A percentile compares a stretch with the other conserved stretches of the same genome.
These are phyloP conservation scores for Thuidium tamariscinum DNA, from an alignment of 225 moss, liverwort and hornwort genomes.

Conservation along the genomic window DNA sequence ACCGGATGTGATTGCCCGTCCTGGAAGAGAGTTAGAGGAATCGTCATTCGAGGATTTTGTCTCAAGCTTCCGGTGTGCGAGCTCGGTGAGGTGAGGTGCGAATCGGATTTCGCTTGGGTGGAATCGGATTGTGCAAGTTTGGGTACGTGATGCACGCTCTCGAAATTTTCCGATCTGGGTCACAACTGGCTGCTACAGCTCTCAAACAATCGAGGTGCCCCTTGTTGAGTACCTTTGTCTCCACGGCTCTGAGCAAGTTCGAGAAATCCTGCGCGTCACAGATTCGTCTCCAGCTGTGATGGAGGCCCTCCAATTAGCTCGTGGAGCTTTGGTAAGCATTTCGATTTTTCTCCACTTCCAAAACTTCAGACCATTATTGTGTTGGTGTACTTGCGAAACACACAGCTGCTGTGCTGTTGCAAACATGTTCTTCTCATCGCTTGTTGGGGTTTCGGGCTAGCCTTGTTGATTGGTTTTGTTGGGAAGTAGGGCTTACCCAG, in stretches of 20 bases:
- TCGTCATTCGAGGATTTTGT: too few species aligned
- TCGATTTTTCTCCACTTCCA: background rate
- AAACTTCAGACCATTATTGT: background rate
- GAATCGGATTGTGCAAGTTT: too few species aligned
- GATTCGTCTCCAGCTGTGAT: background rate
- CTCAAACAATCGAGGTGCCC: background rate
- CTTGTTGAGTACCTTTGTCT: background rate
- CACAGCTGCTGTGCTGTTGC: background rate
- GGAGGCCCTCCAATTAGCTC: slow-evolving; percentile 23
- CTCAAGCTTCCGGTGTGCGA: too few species aligned
- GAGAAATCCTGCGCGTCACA: background rate
- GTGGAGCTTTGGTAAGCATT: slow-evolving; percentile 9
- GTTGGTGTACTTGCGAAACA: background rate
- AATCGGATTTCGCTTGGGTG: too few species aligned
- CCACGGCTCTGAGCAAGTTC: background rate
- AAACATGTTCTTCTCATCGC: background rate
- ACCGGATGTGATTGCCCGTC: too few species aligned
- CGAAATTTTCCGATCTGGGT: too few species aligned
- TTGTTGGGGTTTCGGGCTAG: background rate
- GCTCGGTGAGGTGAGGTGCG: too few species aligned
- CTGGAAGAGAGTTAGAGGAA: too few species aligned
- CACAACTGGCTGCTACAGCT: background rate
- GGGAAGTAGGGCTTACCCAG: background rate
- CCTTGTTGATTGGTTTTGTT: background rate
- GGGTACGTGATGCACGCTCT: too few species aligned